Evolutionary conservation across 495 filamentous ascomycete species (phyloP).

Genomic region (Pseudevernia furfuracea): DNA sequence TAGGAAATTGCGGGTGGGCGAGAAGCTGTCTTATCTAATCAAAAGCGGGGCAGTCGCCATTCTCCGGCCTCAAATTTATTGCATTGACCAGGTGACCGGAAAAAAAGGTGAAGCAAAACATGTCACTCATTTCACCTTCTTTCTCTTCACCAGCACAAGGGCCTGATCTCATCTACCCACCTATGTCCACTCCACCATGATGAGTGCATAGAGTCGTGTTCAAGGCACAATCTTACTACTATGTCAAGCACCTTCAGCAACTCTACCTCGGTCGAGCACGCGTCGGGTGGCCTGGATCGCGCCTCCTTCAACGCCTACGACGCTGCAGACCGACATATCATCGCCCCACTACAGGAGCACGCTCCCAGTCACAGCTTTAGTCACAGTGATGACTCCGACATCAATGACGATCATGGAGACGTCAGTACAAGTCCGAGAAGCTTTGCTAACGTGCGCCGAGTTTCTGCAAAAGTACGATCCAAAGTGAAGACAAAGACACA

Average conservation of each 20-base stretch:
- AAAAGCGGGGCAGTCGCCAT: background rate
- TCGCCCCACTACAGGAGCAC: constrained; percentile 2
- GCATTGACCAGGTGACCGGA: too few species aligned
- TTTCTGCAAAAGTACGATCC: constrained; percentile 6
- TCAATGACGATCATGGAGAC: background rate
- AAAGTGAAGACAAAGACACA: constrained; percentile 12
- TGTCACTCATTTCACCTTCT: background rate
- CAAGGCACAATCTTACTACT: background rate
- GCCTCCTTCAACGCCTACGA: constrained; percentile 15
- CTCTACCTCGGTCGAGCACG: background rate
- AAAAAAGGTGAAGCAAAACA: background rate
- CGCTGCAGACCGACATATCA: constrained; percentile 9
- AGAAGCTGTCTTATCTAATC: background rate
- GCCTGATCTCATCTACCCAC: background rate
- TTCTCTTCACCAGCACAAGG: background rate
- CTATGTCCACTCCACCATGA: background rate
- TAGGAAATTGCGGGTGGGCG: too few species aligned
- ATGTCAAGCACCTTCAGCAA: background rate
- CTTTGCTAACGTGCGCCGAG: constrained; percentile 2
- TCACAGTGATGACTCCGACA: background rate
- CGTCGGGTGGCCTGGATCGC: constrained; percentile 9
- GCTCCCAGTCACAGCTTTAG: background rate
- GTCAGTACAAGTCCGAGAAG: background rate
- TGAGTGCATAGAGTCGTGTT: background rate
- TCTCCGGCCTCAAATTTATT: too few species aligned